These are phyloP conservation scores for Syzygium malaccense DNA, from an alignment of 441 rosid species.

Conservation along the genomic window DNA sequence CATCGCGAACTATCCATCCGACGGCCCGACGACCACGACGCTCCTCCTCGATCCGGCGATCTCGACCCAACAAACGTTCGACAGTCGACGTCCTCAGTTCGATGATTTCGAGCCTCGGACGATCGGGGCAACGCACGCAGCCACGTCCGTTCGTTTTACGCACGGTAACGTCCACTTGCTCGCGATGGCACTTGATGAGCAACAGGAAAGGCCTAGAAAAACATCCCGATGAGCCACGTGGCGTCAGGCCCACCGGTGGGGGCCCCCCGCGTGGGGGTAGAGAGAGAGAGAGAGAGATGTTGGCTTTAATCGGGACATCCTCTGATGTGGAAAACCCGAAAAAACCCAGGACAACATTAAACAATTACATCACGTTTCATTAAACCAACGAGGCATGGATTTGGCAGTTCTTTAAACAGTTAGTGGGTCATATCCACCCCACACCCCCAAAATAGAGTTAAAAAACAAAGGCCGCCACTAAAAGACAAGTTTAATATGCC, in stretches of 20 bases:
- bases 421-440: neutral
- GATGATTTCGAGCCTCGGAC: neutral
- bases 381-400: neutral
- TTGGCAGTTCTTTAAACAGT: neutral
- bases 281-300: neutral
- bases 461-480: neutral
- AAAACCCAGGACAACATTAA: neutral
- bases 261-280: neutral
- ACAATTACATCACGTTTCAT: neutral
- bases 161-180: neutral
- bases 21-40: rapidly evolving
- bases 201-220: too few species aligned
- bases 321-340: neutral
- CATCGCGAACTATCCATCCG: neutral
- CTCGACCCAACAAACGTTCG: neutral
- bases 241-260: neutral
- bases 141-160: too few species aligned
- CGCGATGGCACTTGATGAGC: neutral
- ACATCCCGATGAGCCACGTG: neutral
- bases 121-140: neutral
- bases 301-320: neutral
- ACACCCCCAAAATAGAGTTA: too few species aligned
- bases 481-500: too few species aligned
- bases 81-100: neutral
- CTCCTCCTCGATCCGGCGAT: neutral